Percentiles rank a stretch among this genome's conserved stretches.
Conservation (phyloP, 1,284 basidiomycete genomes). For the Termitomyces sp. region DNA sequence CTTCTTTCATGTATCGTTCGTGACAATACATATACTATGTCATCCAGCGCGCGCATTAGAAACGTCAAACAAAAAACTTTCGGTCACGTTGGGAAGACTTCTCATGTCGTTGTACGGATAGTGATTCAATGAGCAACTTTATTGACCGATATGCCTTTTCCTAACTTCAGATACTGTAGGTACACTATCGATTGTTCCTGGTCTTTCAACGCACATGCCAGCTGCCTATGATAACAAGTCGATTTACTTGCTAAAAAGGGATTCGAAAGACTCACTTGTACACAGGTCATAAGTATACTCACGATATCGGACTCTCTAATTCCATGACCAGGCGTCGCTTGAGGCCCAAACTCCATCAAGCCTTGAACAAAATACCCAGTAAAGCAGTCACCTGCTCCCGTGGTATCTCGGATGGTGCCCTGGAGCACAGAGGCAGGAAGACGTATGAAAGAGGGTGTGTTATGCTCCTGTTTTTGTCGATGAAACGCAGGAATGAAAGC, state of each 20-base stretch:
- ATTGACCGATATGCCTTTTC: slow-evolving; percentile 18
- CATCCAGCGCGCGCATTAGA: too few relatives aligned
- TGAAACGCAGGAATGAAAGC: slow-evolving; percentile 29
- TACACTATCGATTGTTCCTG: slow-evolving; percentile 52
- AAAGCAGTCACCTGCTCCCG: slow-evolving; percentile 58
- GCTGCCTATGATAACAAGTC: slow-evolving; percentile 35
- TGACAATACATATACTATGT: too few relatives aligned
- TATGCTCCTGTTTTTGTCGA: slow-evolving; percentile 14
- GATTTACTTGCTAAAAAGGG: neutral
- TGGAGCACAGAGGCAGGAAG: slow-evolving; percentile 41
- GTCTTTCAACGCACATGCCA: slow-evolving; percentile 51
- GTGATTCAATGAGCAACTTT: too few relatives aligned
- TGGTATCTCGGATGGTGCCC: slow-evolving; percentile 43
- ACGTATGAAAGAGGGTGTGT: slow-evolving; percentile 27
- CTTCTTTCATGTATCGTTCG: neutral
- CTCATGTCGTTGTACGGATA: too few relatives aligned
- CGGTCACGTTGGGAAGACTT: too few relatives aligned
- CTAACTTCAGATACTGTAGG: slow-evolving; percentile 37
- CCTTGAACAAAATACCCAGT: slow-evolving; percentile 52
- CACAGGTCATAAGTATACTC: slow-evolving; percentile 32
- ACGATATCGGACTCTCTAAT: slow-evolving; percentile 29
- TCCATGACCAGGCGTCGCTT: slow-evolving; percentile 20
- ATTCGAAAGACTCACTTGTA: slow-evolving; percentile 30
- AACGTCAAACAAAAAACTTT: too few relatives aligned
- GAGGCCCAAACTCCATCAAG: slow-evolving; percentile 38